Conservation (phyloP, 208 protist genomes). For the Sergeia podlipaevii region DNA sequence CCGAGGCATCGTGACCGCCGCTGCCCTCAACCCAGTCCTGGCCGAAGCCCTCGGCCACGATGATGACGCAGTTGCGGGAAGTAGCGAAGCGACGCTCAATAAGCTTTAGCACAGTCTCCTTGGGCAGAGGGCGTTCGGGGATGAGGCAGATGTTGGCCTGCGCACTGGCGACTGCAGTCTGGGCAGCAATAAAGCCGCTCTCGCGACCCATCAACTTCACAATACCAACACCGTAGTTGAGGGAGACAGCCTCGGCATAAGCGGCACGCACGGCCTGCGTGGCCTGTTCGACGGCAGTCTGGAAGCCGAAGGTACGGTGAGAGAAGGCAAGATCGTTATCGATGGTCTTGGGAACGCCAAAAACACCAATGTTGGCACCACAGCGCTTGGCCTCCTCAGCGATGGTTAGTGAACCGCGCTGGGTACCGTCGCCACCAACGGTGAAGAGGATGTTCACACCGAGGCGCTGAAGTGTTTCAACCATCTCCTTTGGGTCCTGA, state of each 20-base stretch:
- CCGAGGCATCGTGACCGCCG: conserved; percentile 83
- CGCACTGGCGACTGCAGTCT: conserved; percentile 87
- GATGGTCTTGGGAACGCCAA: conserved; percentile 96
- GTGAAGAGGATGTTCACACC: conserved; percentile 93
- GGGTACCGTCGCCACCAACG: conserved; percentile 94
- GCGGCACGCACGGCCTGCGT: conserved; percentile 82
- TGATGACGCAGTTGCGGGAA: conserved; percentile 87
- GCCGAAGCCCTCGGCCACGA: conserved; percentile 95
- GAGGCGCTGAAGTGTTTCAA: conserved; percentile 82
- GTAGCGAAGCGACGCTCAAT: conserved; percentile 76
- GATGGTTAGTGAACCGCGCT: conserved; percentile 83
- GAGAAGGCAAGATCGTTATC: conserved; percentile 95
- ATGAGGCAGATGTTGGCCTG: conserved; percentile 93
- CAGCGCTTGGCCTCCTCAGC: conserved; percentile 78
- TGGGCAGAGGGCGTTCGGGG: conserved; percentile 85
- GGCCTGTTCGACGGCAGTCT: conserved; percentile 93
- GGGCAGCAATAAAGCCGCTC: conserved; percentile 92
- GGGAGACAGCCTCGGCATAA: conserved; percentile 87
- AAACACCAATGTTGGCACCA: conserved; percentile 83
- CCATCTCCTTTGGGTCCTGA: conserved; percentile 85
- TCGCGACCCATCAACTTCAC: conserved; percentile 96
- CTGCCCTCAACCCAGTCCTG: conserved; percentile 70
- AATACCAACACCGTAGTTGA: conserved; percentile 91
- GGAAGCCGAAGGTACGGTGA: conserved; percentile 94
- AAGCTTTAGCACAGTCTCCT: conserved; percentile 79